Evolutionary conservation across 768 basidiomycete species (phyloP), one percentile per base, ranked within the genome.

Genomic region (Macrolepiota fuliginosa): DNA sequence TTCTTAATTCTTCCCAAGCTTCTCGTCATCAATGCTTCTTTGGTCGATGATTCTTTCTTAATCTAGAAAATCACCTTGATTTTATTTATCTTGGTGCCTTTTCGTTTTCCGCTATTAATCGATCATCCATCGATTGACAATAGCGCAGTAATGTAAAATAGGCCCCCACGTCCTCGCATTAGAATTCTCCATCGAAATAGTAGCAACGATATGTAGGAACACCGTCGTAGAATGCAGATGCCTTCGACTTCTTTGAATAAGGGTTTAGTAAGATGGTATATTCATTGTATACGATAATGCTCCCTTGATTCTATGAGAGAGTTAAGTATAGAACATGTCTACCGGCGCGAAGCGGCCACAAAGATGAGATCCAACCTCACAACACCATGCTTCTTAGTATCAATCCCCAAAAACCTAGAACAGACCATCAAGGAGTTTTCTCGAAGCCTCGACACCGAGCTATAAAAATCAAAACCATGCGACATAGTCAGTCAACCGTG

Each of bases 381-480:
- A 22, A 49, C 25, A 24, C 25, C 47, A 46, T 27, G 11, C 22
- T 49, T 49, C 47, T 25, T 22, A 19, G 25, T n/a, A 50, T 49
- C 35, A 32, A 45, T 29, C 17, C 17, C 42, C 10, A 45, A 4
- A n/a, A 54, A 47, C 47, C 71, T 67, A 84, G 64, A 84, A 89
- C 5, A 92, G 63, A 63, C 74, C 75, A 72, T 98, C 90, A 81
- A 97, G 83, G 7, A 88, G 47, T 72, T 92, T 92, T 76, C 94
- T 83, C 62, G 93, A 92, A 27, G 89, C 85, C 72, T 98, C 96
- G 6, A 98, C 96, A 37, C 96, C 96, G 57, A 97, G 85, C 92
- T 94, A 68, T 24, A 69, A 35, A 25, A 22, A 71, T 66, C 29
- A 32, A 32, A 32, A 66, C 61, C 63, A 64, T 58, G n/a, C 62